Percentiles rank a stretch among this genome's conserved stretches.
phyloP scores from a whole-genome alignment of 306 rosid genomes.

The Cyclanthera cordifolia region DNA sequence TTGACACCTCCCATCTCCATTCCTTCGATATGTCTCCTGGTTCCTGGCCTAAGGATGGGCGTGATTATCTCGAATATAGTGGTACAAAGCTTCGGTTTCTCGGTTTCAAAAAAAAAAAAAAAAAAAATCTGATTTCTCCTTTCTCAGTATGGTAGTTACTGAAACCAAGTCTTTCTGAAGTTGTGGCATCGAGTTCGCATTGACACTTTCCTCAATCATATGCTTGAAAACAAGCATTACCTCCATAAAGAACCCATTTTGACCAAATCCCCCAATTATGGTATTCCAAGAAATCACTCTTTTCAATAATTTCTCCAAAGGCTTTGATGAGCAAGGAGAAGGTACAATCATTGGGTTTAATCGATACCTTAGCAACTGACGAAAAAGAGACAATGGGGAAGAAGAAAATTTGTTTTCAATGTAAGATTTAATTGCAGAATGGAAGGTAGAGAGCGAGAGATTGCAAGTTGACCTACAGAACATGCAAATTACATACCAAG shows the following conservation, averaged over 20 bases:
- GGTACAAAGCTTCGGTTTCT: too few relatives aligned
- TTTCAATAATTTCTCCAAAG: not conserved
- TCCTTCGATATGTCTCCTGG: too few relatives aligned
- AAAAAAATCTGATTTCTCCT: not conserved
- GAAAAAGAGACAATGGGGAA: not conserved
- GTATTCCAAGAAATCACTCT: slow-evolving; percentile 4
- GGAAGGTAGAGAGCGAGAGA: not conserved
- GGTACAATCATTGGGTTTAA: not conserved
- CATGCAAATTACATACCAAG: not conserved
- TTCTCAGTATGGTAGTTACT: slow-evolving; percentile 1
- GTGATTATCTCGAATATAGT: too few relatives aligned
- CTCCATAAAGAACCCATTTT: slow-evolving; percentile 7
- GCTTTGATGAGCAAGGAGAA: slow-evolving; percentile 8
- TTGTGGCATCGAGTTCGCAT: not conserved
- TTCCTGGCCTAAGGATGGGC: too few relatives aligned
- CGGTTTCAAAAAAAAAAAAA: too few relatives aligned
- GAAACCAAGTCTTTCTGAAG: not conserved
- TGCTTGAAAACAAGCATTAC: slow-evolving; percentile 8
- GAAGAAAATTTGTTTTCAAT: not conserved
- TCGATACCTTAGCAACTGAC: not conserved
- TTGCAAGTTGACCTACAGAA: not conserved
- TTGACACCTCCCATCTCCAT: too few relatives aligned
- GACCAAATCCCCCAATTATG: slow-evolving; percentile 3
- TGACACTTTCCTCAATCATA: not conserved
- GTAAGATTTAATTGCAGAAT: slow-evolving; percentile 2